These are phyloP conservation scores for Arachis hypogaea DNA, from an alignment of 306 rosid species.

Conservation along the genomic window DNA sequence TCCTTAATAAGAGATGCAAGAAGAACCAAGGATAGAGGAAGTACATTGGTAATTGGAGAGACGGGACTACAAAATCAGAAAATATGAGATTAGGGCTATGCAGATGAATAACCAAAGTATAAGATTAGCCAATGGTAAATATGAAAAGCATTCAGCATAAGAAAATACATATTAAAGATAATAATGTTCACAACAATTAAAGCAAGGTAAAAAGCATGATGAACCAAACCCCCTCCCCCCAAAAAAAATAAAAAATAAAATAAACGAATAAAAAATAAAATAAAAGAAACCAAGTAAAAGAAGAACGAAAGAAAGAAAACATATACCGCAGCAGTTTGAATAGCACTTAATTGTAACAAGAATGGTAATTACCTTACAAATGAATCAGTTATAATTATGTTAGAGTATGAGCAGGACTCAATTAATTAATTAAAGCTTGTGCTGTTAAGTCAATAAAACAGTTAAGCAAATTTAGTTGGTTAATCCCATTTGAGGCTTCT, in stretches of 20 bases:
- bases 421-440: slow-evolving; percentile 15
- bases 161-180: slow-evolving; percentile 16
- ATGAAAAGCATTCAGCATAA: slow-evolving; percentile 26
- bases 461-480: slow-evolving; percentile 24
- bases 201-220: slow-evolving; percentile 2
- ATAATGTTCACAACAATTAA: slow-evolving; percentile 8
- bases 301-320: slow-evolving; percentile 19
- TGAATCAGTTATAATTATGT: slow-evolving; percentile 14
- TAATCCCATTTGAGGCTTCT: background rate
- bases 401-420: background rate
- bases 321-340: slow-evolving; percentile 18
- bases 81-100: slow-evolving; percentile 40
- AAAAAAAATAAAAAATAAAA: too few relatives aligned
- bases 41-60: slow-evolving; percentile 90
- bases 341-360: slow-evolving; percentile 7
- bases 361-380: background rate
- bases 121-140: slow-evolving; percentile 8
- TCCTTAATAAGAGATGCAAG: slow-evolving; percentile 85
- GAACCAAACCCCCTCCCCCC: background rate
- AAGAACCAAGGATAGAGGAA: slow-evolving; percentile 90
- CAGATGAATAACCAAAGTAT: slow-evolving; percentile 1
- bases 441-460: background rate
- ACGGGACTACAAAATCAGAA: slow-evolving; percentile 84
- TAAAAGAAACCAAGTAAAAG: background rate
- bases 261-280: too few relatives aligned